Evolutionary conservation across 164 flowering plant genomes (phyloP), one percentile per base, ranked within the genome.

Genomic region (Annona cherimola): DNA sequence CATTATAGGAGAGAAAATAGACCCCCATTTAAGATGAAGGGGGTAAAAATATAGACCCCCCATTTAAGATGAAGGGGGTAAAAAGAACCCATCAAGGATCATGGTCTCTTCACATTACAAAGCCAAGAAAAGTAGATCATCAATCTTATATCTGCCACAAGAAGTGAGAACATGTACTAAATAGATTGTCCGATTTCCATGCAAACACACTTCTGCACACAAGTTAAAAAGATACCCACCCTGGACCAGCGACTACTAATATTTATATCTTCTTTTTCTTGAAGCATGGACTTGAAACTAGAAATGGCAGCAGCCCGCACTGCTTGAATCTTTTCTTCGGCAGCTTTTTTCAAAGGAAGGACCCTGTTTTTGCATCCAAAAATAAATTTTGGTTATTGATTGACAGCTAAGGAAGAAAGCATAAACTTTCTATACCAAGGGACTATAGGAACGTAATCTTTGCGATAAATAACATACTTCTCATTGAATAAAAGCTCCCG

Each of bases 261-360:
- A 69, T 79, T 86, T 65, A 93, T 82, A 68, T 90, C 93, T 74
- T 83, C 88, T 72, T 78, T 90, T 8, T 93, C 98, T 46, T 61
- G 80, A 71, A 96, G 97, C 99, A 96, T 85, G 63, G 93, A 85
- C 79, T 89, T 93, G 77, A 96, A 96, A 79, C 83, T 78, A 60
- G 89, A 82, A 3, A 84, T 83, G 64, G 88, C 87, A 74, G 93
- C 93, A 55, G 83, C 88, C 70, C 89, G 94, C 61, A 75, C 68
- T 9, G 93, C 95, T 78, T 79, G 92, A 69, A 87, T 88, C 77
- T 86, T 93, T 79, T 89, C 90, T 72, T 88, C 90, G 71, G 85
- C 95, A 64, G 95, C 89, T 80, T 67, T 90, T 80, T 83, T 96
- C 68, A 96, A 70, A 65, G 90, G 89, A 67, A 87, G 81, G 60